phyloP scores from a whole-genome alignment of 73 alveolate species.

The Paraurostyla sp. region DNA sequence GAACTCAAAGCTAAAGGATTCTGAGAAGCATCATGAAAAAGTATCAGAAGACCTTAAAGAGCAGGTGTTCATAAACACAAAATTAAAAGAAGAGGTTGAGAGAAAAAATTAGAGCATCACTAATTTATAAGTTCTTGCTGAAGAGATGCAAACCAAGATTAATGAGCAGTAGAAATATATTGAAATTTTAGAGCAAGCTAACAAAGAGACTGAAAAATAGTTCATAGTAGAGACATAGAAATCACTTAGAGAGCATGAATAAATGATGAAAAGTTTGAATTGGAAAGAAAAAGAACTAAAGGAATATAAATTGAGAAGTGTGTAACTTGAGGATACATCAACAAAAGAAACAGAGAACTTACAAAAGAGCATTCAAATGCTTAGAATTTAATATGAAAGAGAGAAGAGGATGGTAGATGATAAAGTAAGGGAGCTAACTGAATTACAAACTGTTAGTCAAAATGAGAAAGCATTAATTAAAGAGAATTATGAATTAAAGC shows the following conservation, averaged over 20 bases:
- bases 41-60: slow-evolving; percentile 21
- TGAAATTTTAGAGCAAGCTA: slow-evolving; percentile 29
- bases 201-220: slow-evolving; percentile 33
- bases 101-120: neutral
- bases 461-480: slow-evolving; percentile 2
- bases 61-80: neutral
- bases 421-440: slow-evolving; percentile 46
- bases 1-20: slow-evolving; percentile 40
- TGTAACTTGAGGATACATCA: slow-evolving; percentile 25
- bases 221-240: slow-evolving; percentile 15
- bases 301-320: slow-evolving; percentile 7
- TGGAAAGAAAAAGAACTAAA: slow-evolving; percentile 42
- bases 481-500: slow-evolving; percentile 19
- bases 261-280: neutral
- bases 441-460: neutral
- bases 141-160: slow-evolving; percentile 43
- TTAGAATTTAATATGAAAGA: slow-evolving; percentile 35
- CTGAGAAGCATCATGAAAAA: slow-evolving; percentile 30
- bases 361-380: slow-evolving; percentile 5
- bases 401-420: slow-evolving; percentile 54
- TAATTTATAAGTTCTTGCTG: neutral
- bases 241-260: slow-evolving; percentile 46
- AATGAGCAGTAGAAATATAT: slow-evolving; percentile 20
- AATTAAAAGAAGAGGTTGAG: slow-evolving; percentile 14
- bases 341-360: slow-evolving; percentile 16